A percentile compares a stretch with the other conserved stretches of the same genome.
Evolutionary conservation across 805 yeast species (phyloP).

Genomic region (Candida dendrica): DNA sequence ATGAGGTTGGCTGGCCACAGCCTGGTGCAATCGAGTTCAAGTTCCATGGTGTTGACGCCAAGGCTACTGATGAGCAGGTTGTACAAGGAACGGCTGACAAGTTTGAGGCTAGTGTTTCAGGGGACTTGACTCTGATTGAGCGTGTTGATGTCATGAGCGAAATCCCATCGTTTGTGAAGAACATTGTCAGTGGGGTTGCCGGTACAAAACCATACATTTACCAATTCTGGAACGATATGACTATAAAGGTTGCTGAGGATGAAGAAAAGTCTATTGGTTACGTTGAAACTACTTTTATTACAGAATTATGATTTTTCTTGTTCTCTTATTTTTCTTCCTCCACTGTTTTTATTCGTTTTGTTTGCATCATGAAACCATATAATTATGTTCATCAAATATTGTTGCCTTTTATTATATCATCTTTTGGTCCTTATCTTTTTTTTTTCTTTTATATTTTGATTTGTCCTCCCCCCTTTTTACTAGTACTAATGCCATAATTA

Average conservation of each 20-base stretch:
- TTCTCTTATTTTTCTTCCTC: not conserved
- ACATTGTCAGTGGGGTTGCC: conserved; percentile 87
- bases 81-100: conserved; percentile 25
- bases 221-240: conserved; percentile 70
- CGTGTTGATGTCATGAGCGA: conserved; percentile 98
- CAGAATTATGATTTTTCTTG: conserved; percentile 18
- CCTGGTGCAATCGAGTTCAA: conserved; percentile 64
- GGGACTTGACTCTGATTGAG: conserved; percentile 66
- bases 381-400: no score
- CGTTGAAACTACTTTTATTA: conserved; percentile 77
- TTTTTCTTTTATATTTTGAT: no score
- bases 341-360: not conserved
- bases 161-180: conserved; percentile 89
- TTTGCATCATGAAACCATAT: no score
- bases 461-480: no score
- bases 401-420: no score
- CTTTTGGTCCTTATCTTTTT: no score
- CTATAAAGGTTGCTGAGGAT: conserved; percentile 34
- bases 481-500: no score
- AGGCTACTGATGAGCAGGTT: conserved; percentile 35
- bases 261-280: conserved; percentile 61
- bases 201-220: conserved; percentile 97
- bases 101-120: conserved; percentile 46
- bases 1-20: conserved; percentile 84
- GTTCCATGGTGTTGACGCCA: conserved; percentile 41